A percentile compares a stretch with the other conserved stretches of the same genome.
phyloP scores from a whole-genome alignment of 2,329 filamentous ascomycete species.

The Ambrosiella xylebori region DNA sequence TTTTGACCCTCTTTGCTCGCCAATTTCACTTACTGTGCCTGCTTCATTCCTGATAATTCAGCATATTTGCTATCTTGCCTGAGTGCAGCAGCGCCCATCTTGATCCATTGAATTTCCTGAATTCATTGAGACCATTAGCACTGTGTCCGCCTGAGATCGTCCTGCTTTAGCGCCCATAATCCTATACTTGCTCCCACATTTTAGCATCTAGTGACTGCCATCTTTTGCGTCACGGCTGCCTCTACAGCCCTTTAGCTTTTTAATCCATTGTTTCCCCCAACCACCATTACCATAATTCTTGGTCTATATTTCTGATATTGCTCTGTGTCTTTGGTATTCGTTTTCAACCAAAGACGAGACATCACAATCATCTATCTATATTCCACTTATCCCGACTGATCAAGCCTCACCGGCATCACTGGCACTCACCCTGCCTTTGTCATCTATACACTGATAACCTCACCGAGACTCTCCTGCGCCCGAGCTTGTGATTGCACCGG shows the following conservation, averaged over 20 bases:
- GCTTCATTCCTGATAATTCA: not conserved
- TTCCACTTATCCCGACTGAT: no score
- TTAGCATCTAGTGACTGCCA: not conserved
- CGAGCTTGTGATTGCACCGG: constrained; percentile 6
- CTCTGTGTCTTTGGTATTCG: not conserved
- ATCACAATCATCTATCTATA: no score
- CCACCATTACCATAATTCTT: not conserved
- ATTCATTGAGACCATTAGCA: not conserved
- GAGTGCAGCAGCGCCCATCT: not conserved
- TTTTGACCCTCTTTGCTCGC: not conserved
- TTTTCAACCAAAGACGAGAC: not conserved
- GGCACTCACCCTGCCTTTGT: not conserved
- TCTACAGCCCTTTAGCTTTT: not conserved
- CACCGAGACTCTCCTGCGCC: not conserved
- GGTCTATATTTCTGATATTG: not conserved
- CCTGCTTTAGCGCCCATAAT: not conserved
- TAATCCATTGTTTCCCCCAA: not conserved
- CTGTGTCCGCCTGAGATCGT: not conserved
- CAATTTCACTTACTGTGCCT: not conserved
- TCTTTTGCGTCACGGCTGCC: not conserved
- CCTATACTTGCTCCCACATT: not conserved
- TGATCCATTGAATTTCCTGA: not conserved
- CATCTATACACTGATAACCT: not conserved
- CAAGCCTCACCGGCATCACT: not conserved
- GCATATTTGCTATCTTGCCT: not conserved